Evolutionary conservation across 1,139 yeast species (phyloP).

Genomic region (Candida smagusa): DNA sequence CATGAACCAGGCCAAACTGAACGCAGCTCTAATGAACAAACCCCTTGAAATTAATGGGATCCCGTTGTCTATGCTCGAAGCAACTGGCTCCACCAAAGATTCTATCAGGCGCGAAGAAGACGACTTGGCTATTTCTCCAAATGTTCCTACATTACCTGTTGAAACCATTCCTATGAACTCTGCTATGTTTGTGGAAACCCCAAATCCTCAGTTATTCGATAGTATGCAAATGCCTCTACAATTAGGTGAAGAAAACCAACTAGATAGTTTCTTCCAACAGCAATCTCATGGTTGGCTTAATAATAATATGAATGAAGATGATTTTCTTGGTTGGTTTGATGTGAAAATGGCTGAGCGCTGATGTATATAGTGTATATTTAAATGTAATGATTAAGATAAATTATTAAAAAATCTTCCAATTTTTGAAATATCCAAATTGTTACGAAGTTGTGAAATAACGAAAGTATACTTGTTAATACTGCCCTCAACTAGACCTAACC

Average conservation of each 20-base stretch:
- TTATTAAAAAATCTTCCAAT: too few species aligned
- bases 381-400: too few species aligned
- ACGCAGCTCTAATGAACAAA: constrained; percentile 52
- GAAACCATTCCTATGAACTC: background rate
- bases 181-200: too few species aligned
- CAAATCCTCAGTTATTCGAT: too few species aligned
- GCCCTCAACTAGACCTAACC: too few species aligned
- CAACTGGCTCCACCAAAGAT: constrained; percentile 62
- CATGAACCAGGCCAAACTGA: constrained; percentile 53
- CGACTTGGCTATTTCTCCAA: background rate
- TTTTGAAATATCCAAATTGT: too few species aligned
- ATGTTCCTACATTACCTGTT: constrained; percentile 1
- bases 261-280: constrained; percentile 65
- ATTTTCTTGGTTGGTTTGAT: constrained; percentile 95
- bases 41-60: constrained; percentile 76
- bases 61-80: constrained; percentile 75
- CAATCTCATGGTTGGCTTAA: constrained; percentile 78
- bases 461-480: too few species aligned
- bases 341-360: constrained; percentile 39
- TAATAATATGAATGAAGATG: constrained; percentile 71
- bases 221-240: constrained; percentile 6
- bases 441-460: too few species aligned
- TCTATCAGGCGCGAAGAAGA: background rate
- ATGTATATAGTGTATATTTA: too few species aligned
- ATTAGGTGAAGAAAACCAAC: constrained; percentile 25